Conservation (phyloP, 2,329 filamentous ascomycete genomes). For the Myrmaecium sp. region DNA sequence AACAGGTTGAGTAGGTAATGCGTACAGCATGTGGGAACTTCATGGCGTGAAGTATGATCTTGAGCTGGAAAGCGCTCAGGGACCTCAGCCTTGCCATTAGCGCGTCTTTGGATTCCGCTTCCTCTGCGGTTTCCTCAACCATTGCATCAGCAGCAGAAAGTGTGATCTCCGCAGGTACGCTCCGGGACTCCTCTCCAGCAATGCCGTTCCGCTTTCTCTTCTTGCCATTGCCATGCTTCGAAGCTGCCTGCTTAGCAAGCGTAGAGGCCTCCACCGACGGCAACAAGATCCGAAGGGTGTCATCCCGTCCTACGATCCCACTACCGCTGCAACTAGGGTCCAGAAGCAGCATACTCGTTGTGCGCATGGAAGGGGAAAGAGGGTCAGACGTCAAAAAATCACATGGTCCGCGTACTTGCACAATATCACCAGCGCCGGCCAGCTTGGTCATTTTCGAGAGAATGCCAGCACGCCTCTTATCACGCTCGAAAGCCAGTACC, state of each 20-base stretch:
- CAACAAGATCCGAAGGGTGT: slow-evolving; percentile 48
- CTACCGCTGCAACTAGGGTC: slow-evolving; percentile 94
- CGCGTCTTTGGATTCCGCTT: slow-evolving; percentile 13
- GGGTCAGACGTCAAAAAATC: no score
- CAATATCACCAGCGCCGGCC: slow-evolving; percentile 52
- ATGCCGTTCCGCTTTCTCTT: slow-evolving; percentile 17
- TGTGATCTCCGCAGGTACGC: slow-evolving; percentile 3
- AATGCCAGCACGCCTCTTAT: slow-evolving; percentile 51
- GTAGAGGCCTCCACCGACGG: slow-evolving; percentile 12
- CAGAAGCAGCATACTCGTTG: slow-evolving; percentile 62
- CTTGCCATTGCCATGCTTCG: slow-evolving; percentile 10
- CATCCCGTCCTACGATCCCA: slow-evolving; percentile 80
- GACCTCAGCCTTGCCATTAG: slow-evolving; percentile 50
- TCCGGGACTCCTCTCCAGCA: slow-evolving; percentile 9
- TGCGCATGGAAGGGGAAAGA: no score
- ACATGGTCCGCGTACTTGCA: no score
- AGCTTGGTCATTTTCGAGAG: slow-evolving; percentile 70
- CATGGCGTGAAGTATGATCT: slow-evolving; percentile 70
- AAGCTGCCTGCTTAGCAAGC: background rate
- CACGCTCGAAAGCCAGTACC: slow-evolving; percentile 70
- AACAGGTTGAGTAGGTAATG: slow-evolving; percentile 90
- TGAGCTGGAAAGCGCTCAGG: slow-evolving; percentile 66
- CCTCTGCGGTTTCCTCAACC: slow-evolving; percentile 22
- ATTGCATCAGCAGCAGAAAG: slow-evolving; percentile 13
- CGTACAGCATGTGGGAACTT: slow-evolving; percentile 43